These are phyloP conservation scores for Hirsutella minnesotensis DNA, from an alignment of 2,329 filamentous ascomycete genomes.

Conservation along the genomic window DNA sequence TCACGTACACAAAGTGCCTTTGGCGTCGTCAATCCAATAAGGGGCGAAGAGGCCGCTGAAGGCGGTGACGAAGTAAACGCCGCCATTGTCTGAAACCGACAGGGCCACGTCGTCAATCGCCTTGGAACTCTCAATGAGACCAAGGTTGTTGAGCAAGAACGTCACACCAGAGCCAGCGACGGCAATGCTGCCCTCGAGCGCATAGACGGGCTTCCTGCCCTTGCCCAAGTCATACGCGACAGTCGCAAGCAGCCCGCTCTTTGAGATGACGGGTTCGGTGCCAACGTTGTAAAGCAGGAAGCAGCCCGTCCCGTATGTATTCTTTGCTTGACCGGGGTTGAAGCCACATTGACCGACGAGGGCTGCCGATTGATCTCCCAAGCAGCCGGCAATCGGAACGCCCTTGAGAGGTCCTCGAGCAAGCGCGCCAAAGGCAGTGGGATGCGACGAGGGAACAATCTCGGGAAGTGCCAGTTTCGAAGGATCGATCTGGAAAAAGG, in stretches of 20 bases:
- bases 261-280: conserved; percentile 72
- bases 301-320: conserved; percentile 83
- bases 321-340: conserved; percentile 71
- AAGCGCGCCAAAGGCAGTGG: conserved; percentile 59
- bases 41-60: conserved; percentile 87
- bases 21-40: conserved; percentile 90
- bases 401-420: conserved; percentile 55
- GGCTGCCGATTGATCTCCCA: conserved; percentile 79
- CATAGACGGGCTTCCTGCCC: conserved; percentile 53
- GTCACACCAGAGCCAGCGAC: conserved; percentile 74
- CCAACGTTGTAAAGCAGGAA: conserved; percentile 87
- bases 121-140: conserved; percentile 40
- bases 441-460: conserved; percentile 71
- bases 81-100: conserved; percentile 59
- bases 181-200: conserved; percentile 73
- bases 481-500: conserved; percentile 63
- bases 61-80: conserved; percentile 77
- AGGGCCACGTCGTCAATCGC: conserved; percentile 39
- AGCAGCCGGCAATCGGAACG: conserved; percentile 65
- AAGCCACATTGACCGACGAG: conserved; percentile 81
- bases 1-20: conserved; percentile 65
- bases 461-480: conserved; percentile 66
- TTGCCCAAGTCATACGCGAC: conserved; percentile 73
- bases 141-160: conserved; percentile 54
- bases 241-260: conserved; percentile 71